phyloP scores from a whole-genome alignment of 305 asterid genomes.

The Petunia hybrid region DNA sequence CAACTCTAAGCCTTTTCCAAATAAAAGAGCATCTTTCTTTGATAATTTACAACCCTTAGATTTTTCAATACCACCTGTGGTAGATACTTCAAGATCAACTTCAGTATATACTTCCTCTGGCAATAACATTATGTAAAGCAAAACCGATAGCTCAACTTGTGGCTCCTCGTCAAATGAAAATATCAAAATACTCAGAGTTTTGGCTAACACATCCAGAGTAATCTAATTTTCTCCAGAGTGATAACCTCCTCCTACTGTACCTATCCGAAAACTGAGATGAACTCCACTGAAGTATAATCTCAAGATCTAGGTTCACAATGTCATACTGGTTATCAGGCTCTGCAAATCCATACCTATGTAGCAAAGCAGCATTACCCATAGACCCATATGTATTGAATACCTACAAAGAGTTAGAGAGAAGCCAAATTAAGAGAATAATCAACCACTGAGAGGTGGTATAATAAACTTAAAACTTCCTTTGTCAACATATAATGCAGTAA shows the following conservation, averaged over 20 bases:
- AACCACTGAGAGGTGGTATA: not conserved
- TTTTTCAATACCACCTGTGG: slow-evolving; percentile 35
- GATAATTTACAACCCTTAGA: slow-evolving; percentile 30
- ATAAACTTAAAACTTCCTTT: not conserved
- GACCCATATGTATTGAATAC: slow-evolving; percentile 88
- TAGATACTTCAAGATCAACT: slow-evolving; percentile 55
- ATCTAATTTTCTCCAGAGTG: slow-evolving; percentile 77
- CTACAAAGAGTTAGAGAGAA: slow-evolving; percentile 48
- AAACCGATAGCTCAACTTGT: slow-evolving; percentile 67
- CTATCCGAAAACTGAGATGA: slow-evolving; percentile 68
- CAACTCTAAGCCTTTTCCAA: slow-evolving; percentile 41
- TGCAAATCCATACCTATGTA: slow-evolving; percentile 91
- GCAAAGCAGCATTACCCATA: slow-evolving; percentile 86
- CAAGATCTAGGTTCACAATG: slow-evolving; percentile 81
- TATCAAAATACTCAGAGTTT: slow-evolving; percentile 79
- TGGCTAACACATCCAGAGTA: slow-evolving; percentile 68
- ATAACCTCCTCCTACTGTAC: slow-evolving; percentile 65
- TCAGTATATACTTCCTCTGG: slow-evolving; percentile 57
- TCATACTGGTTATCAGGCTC: slow-evolving; percentile 85
- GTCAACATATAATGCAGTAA: not conserved
- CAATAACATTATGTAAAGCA: slow-evolving; percentile 72
- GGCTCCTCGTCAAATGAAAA: slow-evolving; percentile 82
- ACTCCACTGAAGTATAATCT: slow-evolving; percentile 77
- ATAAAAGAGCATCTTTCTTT: slow-evolving; percentile 40
- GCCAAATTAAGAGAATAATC: not conserved